phyloP scores from a whole-genome alignment of 208 protist species.

The Phytomonas francai region DNA sequence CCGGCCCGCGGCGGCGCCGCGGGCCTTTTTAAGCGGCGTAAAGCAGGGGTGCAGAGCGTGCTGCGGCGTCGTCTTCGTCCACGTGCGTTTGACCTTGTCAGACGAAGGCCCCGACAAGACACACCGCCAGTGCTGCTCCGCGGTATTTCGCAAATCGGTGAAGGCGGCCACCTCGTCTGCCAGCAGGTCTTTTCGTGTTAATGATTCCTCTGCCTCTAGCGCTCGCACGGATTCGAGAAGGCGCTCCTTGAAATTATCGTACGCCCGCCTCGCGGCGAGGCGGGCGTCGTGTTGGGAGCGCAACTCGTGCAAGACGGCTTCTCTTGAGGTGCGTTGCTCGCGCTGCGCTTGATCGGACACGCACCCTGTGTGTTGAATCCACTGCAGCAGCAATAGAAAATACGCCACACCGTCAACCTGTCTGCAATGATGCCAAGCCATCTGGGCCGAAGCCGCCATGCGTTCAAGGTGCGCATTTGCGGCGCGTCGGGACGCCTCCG shows the following conservation, averaged over 20 bases:
- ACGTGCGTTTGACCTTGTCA: no score
- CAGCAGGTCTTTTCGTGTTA: slow-evolving; percentile 18
- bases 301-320: slow-evolving; percentile 15
- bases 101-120: no score
- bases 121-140: no score
- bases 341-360: background rate
- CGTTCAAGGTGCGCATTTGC: background rate
- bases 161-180: slow-evolving; percentile 10
- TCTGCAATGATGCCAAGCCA: background rate
- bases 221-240: slow-evolving; percentile 23
- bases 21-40: no score
- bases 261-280: slow-evolving; percentile 2
- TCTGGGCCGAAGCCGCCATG: background rate
- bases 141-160: background rate
- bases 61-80: no score
- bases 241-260: slow-evolving; percentile 9
- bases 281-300: slow-evolving; percentile 15
- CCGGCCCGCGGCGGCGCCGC: no score
- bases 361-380: background rate
- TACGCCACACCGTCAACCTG: background rate
- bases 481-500: background rate
- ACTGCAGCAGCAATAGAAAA: background rate
- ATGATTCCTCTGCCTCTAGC: slow-evolving; percentile 42
- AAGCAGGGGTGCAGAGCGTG: no score
- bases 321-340: slow-evolving; percentile 8